Evolutionary conservation across 257 asterid species (phyloP), one percentile per base, ranked within the genome.

Genomic region (Petunia axillaris): DNA sequence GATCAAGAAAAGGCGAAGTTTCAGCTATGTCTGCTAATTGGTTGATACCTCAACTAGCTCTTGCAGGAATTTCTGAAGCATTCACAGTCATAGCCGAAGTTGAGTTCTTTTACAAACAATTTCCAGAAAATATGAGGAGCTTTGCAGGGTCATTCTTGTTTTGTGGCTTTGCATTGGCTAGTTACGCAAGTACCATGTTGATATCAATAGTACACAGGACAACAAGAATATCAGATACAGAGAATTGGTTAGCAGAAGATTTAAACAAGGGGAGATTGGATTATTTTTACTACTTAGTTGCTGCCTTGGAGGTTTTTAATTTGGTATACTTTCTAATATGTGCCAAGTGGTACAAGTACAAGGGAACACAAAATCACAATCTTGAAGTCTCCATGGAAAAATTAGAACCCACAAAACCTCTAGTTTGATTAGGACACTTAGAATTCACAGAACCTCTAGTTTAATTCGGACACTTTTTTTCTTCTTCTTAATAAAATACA

Each of bases 111-210:
- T 87, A 87, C 82, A 74, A 87, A 2, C 85, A 87, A 66, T 87
- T 83, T 50, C 90, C 90, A 0, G 90, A 87, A 77, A 85, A 81
- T 63, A 87, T 87, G 90, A 81, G 88, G 79, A 85, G 87, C 14
- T 74, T 87, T 11, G 88, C 83, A 6, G 85, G 85, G 74, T 82
- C 90, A 0, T 76, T 85, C 55, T 44, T 87, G 4, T 87, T 83
- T 16, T 77, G 81, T 14, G 88, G 88, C 4, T 3, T 58, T 3
- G 88, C 87, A 0, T 37, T 16, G 3, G 80, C 90, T 0, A 81
- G 80, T 48, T 87, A 85, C 41, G 58, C 85, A 2, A 85, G 87
- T 44, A 83, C 87, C 50, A 79, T 83, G 5, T 53, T 87, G 53
- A 37, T 83, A n/a, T 67, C 88, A 14, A 35, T 83, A 2, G 87